Evolutionary conservation across 306 rosid genomes (phyloP), one percentile per base, ranked within the genome.

Genomic region (Inga oerstediana): DNA sequence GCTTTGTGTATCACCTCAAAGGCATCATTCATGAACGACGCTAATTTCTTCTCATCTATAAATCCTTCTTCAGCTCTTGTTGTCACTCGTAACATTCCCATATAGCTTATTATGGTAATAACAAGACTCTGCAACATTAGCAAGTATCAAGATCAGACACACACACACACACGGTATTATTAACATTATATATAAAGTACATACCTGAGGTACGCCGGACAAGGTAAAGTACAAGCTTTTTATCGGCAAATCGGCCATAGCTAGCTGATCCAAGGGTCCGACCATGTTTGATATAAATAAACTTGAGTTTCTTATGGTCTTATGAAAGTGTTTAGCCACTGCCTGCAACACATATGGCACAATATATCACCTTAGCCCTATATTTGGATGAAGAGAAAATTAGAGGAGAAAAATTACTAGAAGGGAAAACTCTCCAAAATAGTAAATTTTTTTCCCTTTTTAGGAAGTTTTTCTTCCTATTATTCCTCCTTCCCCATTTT

Each of bases 191-290:
- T 68, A 2, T 19, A 56, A 20, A 1, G 32, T 59, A 22, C 10
- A n/a, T 85, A 88, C 91, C 87, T 83, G 75, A 76, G 91, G 89
- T 61, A n/a, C 0, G 1, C 89, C 86, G 20, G 44, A 8, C 17
- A 78, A 4, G 12, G 30, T 22, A n/a, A 77, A 83, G 41, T 88
- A 88, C 1, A 88, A 3, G 14, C 89, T 89, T 79, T 88, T 86
- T 34, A 79, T 41, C 0, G 90, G 85, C 34, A 85, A 89, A 73
- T 86, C 58, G 11, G 24, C 77, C 77, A 82, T 7, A 75, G 94
- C 75, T 86, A 87, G 44, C 43, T 87, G 74, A 41, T 91, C 91
- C 30, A 51, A n/a, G 15, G 91, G 92, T 3, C 90, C 94, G 22
- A 89, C 73, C 86, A 91, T 22, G 54, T 84, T 81, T 0, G 94